These are phyloP conservation scores for Murraya paniculata DNA, from an alignment of 345 rosid species.

Conservation along the genomic window DNA sequence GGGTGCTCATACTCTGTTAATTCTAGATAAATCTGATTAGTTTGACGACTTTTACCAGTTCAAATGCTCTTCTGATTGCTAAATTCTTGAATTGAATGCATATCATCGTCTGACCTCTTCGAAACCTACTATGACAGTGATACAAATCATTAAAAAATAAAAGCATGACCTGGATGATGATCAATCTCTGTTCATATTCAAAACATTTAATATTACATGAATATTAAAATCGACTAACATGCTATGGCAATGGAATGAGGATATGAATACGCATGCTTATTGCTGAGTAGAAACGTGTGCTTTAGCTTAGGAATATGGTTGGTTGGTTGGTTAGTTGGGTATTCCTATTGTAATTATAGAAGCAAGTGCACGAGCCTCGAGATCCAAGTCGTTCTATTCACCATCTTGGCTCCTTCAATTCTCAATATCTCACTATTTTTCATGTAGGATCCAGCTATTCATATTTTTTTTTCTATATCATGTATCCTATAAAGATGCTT, in stretches of 20 bases:
- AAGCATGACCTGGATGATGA: neutral
- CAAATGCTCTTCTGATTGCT: slow-evolving; percentile 16
- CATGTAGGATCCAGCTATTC: neutral
- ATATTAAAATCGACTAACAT: neutral
- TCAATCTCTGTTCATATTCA: neutral
- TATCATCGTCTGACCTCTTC: slow-evolving; percentile 18
- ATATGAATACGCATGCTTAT: neutral
- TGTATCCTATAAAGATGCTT: neutral
- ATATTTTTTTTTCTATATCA: neutral
- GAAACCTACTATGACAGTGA: slow-evolving; percentile 25
- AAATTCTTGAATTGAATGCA: too few relatives aligned
- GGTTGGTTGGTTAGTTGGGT: neutral
- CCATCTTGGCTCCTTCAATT: slow-evolving; percentile 10
- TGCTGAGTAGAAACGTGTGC: neutral
- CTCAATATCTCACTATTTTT: neutral
- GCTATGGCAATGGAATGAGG: neutral
- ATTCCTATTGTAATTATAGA: neutral
- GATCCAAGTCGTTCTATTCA: neutral
- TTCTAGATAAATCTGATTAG: slow-evolving; percentile 7
- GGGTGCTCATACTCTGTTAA: too few relatives aligned
- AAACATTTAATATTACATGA: too few relatives aligned
- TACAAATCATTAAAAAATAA: neutral
- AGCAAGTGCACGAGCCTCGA: neutral
- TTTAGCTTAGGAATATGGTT: neutral
- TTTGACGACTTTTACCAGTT: slow-evolving; percentile 15